Evolutionary conservation across 2,329 filamentous ascomycete species (phyloP), one percentile per base, ranked within the genome.

Genomic region (Lecanoromycetidae sp.): DNA sequence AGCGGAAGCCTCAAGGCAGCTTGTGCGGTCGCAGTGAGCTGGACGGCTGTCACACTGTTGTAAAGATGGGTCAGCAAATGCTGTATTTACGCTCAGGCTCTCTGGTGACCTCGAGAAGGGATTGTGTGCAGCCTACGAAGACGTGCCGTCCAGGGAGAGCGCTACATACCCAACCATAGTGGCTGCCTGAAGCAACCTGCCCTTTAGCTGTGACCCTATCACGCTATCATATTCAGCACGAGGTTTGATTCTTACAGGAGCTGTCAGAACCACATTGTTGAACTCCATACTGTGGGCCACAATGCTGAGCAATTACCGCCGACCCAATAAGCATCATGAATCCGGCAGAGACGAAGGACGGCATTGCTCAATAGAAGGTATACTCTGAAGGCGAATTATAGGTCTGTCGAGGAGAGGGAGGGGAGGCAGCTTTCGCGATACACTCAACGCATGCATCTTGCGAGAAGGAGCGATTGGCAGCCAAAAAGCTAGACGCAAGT

Each of bases 11-110:
- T 55, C 56, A 4, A 60, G 53, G 51, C 63, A 66, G 19, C 56
- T 64, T 25, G 55, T 52, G 10, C 59, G 54, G 38, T 66, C 60
- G 54, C 63, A 66, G 55, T 65, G 56, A 34, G 59, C 61, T 20
- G 54, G 39, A 4, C 56, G 56, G 32, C 53, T 60, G 42, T 62
- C 63, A 51, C 63, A 66, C 63, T 62, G 40, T 42, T 36, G 15
- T 9, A 30, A 13, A 46, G 55, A 17, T 55, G 60, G 58, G 56
- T 60, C 20, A 33, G 39, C 17, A 8, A 22, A 62, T 37, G 23
- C 2, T 7, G 23, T 40, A 26, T 17, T 17, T 13, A 25, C 22
- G 12, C 13, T 2, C 2, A 9, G 4, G 15, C 25, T 6, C 22
- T 29, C 17, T 39, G 15, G 1, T 20, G 7, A 9, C 38, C n/a